Evolutionary conservation across 2,329 filamentous ascomycete genomes (phyloP).

Genomic region (Aspergillus sp.): DNA sequence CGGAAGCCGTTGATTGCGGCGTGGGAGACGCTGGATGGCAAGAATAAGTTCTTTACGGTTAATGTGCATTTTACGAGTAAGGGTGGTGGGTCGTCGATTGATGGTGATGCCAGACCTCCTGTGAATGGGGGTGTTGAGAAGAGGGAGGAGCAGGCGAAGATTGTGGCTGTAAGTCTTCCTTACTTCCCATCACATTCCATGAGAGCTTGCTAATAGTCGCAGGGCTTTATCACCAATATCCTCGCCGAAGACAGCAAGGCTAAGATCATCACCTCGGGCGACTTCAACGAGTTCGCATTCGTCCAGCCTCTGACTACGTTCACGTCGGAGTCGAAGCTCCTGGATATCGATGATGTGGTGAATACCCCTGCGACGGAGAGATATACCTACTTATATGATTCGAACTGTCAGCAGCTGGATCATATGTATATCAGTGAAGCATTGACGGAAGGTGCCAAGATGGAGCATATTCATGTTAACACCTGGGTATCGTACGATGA

Average conservation of each 20-base stretch:
- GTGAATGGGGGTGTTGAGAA: constrained; percentile 63
- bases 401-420: constrained; percentile 69
- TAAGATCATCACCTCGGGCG: constrained; percentile 61
- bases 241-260: constrained; percentile 57
- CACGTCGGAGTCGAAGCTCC: constrained; percentile 52
- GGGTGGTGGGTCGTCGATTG: constrained; percentile 62
- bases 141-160: constrained; percentile 56
- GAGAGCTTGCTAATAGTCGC: background rate
- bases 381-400: constrained; percentile 70
- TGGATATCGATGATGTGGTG: constrained; percentile 62
- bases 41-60: constrained; percentile 65
- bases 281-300: constrained; percentile 72
- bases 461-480: constrained; percentile 69
- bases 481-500: constrained; percentile 62
- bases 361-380: constrained; percentile 56
- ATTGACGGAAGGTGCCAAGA: constrained; percentile 42
- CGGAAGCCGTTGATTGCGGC: constrained; percentile 68
- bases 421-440: constrained; percentile 66
- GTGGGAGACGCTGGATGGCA: constrained; percentile 60
- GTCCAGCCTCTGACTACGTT: constrained; percentile 61
- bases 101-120: constrained; percentile 66
- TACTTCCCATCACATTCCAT: too few relatives aligned
- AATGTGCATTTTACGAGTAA: constrained; percentile 70
- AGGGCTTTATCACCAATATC: constrained; percentile 59
- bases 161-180: constrained; percentile 46